Base-by-base conservation (phyloP, 805 yeast species). In the Yarrowia deformans region DNA sequence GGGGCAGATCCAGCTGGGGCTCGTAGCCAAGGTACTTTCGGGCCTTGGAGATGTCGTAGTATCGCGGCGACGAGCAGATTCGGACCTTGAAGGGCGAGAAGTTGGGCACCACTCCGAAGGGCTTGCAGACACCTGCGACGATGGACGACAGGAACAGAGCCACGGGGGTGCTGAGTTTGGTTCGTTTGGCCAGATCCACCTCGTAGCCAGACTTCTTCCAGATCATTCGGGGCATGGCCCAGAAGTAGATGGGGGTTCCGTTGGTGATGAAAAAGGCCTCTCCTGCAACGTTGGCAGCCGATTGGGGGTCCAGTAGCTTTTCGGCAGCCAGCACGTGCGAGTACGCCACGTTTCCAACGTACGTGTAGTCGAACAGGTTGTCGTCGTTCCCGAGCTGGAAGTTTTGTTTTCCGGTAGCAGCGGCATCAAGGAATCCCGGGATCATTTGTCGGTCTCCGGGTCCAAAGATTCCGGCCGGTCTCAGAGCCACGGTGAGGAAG, bases 401-500 rank as follows among this genome's bases (percentile, higher is more conserved):
- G 78, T 90, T 90, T 29, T 95, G 89, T 78, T 94, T 97, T 9
- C 97, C 97, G 68, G 86, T 81, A 70, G 84, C 84, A 3, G 97
- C 93, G 54, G 91, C 97, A 16, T 84, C 84, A 76, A 97, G 87
- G 70, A 95, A 82, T 3, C 97, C 97, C 13, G 99, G 99, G 56
- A 95, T 95, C 75, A 95, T 81, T 78, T 95, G 99, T 71, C 99
- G 87, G 78, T 95, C 99, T 54, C 99, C 98, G 7, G 98, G 99
- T 6, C 99, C 99, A 81, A 95, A 95, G 60, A 95, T 93, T 48
- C 99, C 99, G 0, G 99, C 97, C 1, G 99, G 99, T 72, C 99
- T 86, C 61, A 95, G 79, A 1, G 97, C 95, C 45, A 91, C 90
- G 0, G 99, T 95, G 61, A 84, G 80, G 72, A 93, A 85, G 1